A percentile compares a stretch with the other conserved stretches of the same genome.
Evolutionary conservation across 257 asterid species (phyloP).

Genomic region (Solanum chaucha): DNA sequence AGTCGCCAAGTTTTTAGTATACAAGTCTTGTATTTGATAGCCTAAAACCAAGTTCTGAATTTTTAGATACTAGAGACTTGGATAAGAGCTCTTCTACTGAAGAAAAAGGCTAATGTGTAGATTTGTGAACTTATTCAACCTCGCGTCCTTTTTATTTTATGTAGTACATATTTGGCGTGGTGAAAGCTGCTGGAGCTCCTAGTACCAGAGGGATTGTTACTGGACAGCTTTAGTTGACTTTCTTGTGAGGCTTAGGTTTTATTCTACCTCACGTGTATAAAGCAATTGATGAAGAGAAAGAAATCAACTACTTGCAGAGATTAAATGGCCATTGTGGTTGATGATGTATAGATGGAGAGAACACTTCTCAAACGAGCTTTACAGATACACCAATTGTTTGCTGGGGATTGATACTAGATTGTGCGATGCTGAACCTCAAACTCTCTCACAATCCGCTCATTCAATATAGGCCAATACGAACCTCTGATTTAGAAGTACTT

Average conservation of each 20-base stretch:
- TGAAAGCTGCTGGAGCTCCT: not conserved
- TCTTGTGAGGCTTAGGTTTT: not conserved
- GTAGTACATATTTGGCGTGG: not conserved
- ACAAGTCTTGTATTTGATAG: not conserved
- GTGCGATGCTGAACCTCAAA: slow-evolving; percentile 58
- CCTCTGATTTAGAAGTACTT: slow-evolving; percentile 63
- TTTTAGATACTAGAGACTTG: not conserved
- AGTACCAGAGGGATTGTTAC: not conserved
- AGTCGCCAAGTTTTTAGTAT: not conserved
- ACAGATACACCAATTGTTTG: slow-evolving; percentile 31
- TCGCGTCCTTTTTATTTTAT: not conserved
- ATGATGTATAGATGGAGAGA: slow-evolving; percentile 59
- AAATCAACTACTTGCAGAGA: slow-evolving; percentile 12
- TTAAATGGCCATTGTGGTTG: slow-evolving; percentile 42
- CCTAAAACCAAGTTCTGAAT: not conserved
- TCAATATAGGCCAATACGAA: slow-evolving; percentile 60
- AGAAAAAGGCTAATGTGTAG: not conserved
- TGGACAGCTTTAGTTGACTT: not conserved
- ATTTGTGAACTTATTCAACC: not conserved
- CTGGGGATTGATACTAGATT: slow-evolving; percentile 43
- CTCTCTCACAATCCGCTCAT: slow-evolving; percentile 43
- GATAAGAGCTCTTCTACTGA: not conserved
- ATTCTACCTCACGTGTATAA: not conserved
- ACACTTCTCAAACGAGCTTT: slow-evolving; percentile 15
- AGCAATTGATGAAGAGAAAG: not conserved